A percentile compares a stretch with the other conserved stretches of the same genome.
These are phyloP conservation scores for Hordeum pubiflorum DNA, from an alignment of 202 grass and related monocot genomes.

Conservation along the genomic window DNA sequence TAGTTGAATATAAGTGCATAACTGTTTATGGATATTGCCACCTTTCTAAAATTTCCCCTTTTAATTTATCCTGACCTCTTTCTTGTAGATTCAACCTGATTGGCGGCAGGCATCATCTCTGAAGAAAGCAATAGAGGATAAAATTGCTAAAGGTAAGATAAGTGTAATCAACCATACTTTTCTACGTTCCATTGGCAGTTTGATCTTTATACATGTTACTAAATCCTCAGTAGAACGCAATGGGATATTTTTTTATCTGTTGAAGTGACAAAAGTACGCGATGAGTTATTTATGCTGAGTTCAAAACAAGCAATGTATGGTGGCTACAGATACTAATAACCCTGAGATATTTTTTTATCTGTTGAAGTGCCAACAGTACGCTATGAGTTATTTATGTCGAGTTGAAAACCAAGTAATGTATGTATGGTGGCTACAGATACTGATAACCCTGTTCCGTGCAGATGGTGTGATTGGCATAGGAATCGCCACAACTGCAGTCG, in stretches of 20 bases:
- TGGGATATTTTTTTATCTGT: neutral
- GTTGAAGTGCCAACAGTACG: neutral
- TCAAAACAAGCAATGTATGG: neutral
- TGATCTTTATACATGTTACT: neutral
- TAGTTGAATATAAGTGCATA: neutral
- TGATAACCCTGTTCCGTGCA: conserved; percentile 6
- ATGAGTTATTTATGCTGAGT: neutral
- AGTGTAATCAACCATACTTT: neutral
- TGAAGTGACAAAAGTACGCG: neutral
- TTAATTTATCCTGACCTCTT: neutral
- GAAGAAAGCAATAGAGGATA: conserved; percentile 81
- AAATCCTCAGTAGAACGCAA: neutral
- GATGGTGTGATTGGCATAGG: conserved; percentile 90
- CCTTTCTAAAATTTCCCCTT: neutral
- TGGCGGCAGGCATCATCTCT: conserved; percentile 84
- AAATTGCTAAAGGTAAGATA: conserved; percentile 88
- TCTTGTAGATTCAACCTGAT: conserved; percentile 78
- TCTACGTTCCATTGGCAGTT: neutral
- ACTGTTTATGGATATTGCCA: neutral
- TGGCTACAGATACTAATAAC: neutral
- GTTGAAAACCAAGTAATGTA: neutral
- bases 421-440: neutral
- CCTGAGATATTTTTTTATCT: neutral
- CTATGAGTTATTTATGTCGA: neutral
- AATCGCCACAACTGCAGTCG: conserved; percentile 65